Conservation (phyloP, 2,329 filamentous ascomycete genomes). For the Fusarium cicatricum region DNA sequence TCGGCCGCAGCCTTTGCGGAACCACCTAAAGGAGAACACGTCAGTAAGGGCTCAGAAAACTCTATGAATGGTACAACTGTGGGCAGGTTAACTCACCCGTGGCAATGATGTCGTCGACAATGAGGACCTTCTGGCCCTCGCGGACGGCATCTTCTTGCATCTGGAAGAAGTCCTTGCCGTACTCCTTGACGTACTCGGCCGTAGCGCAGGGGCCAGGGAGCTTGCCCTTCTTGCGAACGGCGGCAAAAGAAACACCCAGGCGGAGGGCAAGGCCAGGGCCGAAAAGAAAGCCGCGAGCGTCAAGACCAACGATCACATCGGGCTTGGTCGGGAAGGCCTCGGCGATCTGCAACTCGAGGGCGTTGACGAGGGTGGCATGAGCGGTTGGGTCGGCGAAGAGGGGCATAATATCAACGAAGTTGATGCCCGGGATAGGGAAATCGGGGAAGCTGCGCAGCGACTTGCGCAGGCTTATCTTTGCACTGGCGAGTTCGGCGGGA, state of each 20-base stretch:
- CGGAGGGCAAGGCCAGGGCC: constrained; percentile 87
- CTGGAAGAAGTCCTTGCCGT: constrained; percentile 94
- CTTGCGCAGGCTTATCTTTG: constrained; percentile 74
- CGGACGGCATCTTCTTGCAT: constrained; percentile 89
- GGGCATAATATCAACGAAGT: constrained; percentile 98
- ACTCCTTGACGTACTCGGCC: constrained; percentile 92
- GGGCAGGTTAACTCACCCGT: constrained; percentile 72
- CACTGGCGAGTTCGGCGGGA: constrained; percentile 72
- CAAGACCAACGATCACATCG: constrained; percentile 92
- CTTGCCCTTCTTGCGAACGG: constrained; percentile 95
- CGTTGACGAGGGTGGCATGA: constrained; percentile 80
- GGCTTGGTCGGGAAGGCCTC: constrained; percentile 71
- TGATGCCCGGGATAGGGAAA: constrained; percentile 90
- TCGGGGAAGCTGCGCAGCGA: constrained; percentile 87
- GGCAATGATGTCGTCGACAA: constrained; percentile 98
- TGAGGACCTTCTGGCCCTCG: constrained; percentile 85
- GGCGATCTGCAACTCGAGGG: constrained; percentile 83
- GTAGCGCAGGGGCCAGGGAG: constrained; percentile 88
- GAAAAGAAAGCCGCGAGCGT: constrained; percentile 95
- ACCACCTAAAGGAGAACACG: constrained; percentile 68
- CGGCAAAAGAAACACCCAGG: constrained; percentile 86
- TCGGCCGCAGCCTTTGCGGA: constrained; percentile 88
- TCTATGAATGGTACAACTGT: constrained; percentile 13
- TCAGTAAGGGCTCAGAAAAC: constrained; percentile 21
- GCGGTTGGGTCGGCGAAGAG: constrained; percentile 82